phyloP scores from a whole-genome alignment of 2,329 filamentous ascomycete species.

The Fusarium bactridioides region DNA sequence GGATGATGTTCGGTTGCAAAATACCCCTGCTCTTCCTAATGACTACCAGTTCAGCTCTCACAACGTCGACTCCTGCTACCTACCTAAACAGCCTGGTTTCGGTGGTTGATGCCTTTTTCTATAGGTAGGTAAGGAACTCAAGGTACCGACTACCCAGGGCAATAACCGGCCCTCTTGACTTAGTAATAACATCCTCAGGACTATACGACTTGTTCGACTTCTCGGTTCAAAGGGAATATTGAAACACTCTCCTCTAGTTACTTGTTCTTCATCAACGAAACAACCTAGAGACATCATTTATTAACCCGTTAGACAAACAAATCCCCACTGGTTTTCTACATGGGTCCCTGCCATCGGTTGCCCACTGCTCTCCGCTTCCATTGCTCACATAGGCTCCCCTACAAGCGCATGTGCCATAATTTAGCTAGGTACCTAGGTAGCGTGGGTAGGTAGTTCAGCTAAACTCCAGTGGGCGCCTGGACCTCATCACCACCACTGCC shows the following conservation, averaged over 20 bases:
- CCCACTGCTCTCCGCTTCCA: background rate
- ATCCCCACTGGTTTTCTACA: constrained; percentile 11
- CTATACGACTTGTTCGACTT: background rate
- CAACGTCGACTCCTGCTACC: background rate
- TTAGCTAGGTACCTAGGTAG: background rate
- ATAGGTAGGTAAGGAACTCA: background rate
- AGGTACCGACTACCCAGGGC: background rate
- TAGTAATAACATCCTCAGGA: background rate
- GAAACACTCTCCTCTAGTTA: background rate
- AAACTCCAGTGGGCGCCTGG: constrained; percentile 25
- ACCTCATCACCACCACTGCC: constrained; percentile 14
- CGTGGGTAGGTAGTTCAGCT: background rate
- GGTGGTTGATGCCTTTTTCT: background rate
- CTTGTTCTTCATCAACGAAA: background rate
- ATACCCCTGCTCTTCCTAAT: constrained; percentile 5
- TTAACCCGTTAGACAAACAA: background rate
- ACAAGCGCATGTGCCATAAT: constrained; percentile 8
- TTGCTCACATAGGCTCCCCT: background rate
- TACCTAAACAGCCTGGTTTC: background rate
- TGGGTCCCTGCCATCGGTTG: background rate
- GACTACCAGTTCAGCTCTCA: constrained; percentile 4
- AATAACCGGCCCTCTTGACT: background rate
- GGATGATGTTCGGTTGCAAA: background rate
- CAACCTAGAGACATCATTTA: background rate
- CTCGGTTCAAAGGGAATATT: background rate